Conservation (phyloP, 176 grass and related monocot genomes). For the Ananas comosus region DNA sequence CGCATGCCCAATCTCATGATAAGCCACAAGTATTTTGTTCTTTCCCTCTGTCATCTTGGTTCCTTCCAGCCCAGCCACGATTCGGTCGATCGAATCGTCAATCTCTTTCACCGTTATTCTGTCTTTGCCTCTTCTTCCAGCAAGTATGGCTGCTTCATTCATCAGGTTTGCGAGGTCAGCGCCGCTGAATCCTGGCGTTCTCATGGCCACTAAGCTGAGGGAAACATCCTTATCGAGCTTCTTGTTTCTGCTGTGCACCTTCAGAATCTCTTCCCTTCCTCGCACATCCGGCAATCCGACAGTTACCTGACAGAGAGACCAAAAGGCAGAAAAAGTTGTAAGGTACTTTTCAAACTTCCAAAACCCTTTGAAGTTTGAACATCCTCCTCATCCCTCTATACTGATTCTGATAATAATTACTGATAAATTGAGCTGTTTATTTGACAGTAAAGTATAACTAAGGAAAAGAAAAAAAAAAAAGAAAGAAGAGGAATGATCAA, state of each 20-base stretch:
- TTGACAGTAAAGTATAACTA: too few species aligned
- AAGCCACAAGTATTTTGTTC: constrained; percentile 69
- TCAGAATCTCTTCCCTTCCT: constrained; percentile 73
- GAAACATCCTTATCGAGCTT: constrained; percentile 59
- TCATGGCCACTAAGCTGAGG: constrained; percentile 61
- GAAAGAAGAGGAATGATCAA: too few species aligned
- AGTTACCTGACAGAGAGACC: constrained; percentile 29
- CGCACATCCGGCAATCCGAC: constrained; percentile 60
- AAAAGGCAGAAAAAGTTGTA: not conserved
- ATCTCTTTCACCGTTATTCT: constrained; percentile 58
- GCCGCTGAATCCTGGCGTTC: constrained; percentile 74
- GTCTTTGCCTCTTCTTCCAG: constrained; percentile 56
- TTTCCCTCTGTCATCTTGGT: constrained; percentile 71
- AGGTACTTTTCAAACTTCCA: not conserved
- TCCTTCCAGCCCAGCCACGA: constrained; percentile 74
- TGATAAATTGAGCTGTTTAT: too few species aligned
- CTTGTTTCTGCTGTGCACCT: constrained; percentile 61
- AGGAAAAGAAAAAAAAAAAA: too few species aligned
- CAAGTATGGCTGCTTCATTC: constrained; percentile 88
- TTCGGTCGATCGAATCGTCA: constrained; percentile 70
- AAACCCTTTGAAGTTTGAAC: not conserved
- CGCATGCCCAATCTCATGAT: constrained; percentile 87
- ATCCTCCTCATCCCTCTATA: too few species aligned
- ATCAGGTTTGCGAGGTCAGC: constrained; percentile 81
- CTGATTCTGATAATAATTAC: too few species aligned